Evolutionary conservation across 371 early-diverging fungal species (phyloP), one percentile per base, ranked within the genome.

Genomic region (Saksenaea oblongispora): DNA sequence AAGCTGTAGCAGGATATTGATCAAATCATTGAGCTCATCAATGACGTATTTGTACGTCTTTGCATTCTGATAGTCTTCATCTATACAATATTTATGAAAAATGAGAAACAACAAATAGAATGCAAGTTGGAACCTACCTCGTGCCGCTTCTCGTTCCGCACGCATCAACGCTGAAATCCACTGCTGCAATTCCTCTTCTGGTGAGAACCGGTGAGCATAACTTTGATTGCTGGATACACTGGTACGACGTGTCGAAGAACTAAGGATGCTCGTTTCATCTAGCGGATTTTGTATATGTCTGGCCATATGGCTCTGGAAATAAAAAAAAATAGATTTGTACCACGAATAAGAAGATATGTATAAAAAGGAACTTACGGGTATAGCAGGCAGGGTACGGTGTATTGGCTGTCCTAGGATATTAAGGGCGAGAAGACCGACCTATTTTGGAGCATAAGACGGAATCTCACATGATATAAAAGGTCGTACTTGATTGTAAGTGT

Each of bases 401-500:
- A 69, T n/a, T 39, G 70, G 63, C 42, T 70, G 70, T 42, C 70
- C 70, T 14, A 61, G 63, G 28, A 70, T 53, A 58, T 65, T 65
- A 22, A 70, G 59, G 24, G 70, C 70, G 9, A 70, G 59, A 14
- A 70, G n/a, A 14, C 70, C 70, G 15, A 70, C 70, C 70, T 70
- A 44, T 34, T 18, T 24, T 61, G 27, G 53, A 59, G 24, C n/a
- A 15, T 44, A 17, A 53, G 27, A 4, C 51, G 17, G 51, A 2
- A 22, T 5, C 51, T 22, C 51, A 47, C 51, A 47, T 47, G 51
- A 47, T 47, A 22, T 47, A 22, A 22, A n/a, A n/a, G n/a, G 9
- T 18, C 51, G 10, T 79, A 87, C 92, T 76, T 93, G 93, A 63
- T 91, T 90, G 61, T 89, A 90, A 26, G 87, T 84, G 69, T 93